phyloP scores from a whole-genome alignment of 1,284 basidiomycete species.

The Cryptococcus hybrid region DNA sequence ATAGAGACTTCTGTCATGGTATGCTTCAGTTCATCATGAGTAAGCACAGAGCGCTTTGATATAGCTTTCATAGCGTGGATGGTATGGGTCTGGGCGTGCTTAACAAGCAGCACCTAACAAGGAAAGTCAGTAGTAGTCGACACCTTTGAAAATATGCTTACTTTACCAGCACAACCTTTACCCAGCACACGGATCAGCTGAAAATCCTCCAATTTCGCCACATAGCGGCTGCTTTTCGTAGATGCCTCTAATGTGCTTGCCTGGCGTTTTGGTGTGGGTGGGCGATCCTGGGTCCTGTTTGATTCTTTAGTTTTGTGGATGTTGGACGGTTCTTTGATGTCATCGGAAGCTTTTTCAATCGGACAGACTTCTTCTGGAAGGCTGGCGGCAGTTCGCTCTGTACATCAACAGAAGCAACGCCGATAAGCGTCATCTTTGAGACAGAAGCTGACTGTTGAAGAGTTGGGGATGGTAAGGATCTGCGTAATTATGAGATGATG shows the following conservation, averaged over 20 bases:
- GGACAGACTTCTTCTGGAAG: neutral
- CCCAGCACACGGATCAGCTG: slow-evolving; percentile 94
- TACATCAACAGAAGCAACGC: neutral
- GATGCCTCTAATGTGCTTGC: neutral
- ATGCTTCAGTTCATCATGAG: slow-evolving; percentile 92
- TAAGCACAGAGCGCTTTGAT: slow-evolving; percentile 91
- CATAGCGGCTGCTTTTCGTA: neutral
- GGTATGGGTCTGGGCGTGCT: slow-evolving; percentile 66
- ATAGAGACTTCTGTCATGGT: slow-evolving; percentile 94
- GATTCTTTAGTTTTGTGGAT: neutral
- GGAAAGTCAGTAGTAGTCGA: neutral
- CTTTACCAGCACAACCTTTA: slow-evolving; percentile 92
- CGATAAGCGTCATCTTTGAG: neutral
- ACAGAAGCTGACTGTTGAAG: too few relatives aligned
- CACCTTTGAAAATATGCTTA: slow-evolving; percentile 26
- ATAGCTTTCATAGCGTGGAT: slow-evolving; percentile 94
- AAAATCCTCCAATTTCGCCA: slow-evolving; percentile 79
- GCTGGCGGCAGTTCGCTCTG: neutral
- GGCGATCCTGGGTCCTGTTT: neutral
- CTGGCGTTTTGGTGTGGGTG: neutral
- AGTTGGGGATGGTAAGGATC: neutral
- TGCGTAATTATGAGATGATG: neutral
- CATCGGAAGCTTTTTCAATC: neutral
- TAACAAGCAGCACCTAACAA: slow-evolving; percentile 69
- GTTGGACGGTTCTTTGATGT: neutral